A percentile compares a stretch with the other conserved stretches of the same genome.
These are phyloP conservation scores for Phaffia rhodozyma DNA, from an alignment of 1,284 basidiomycete species.

Conservation along the genomic window DNA sequence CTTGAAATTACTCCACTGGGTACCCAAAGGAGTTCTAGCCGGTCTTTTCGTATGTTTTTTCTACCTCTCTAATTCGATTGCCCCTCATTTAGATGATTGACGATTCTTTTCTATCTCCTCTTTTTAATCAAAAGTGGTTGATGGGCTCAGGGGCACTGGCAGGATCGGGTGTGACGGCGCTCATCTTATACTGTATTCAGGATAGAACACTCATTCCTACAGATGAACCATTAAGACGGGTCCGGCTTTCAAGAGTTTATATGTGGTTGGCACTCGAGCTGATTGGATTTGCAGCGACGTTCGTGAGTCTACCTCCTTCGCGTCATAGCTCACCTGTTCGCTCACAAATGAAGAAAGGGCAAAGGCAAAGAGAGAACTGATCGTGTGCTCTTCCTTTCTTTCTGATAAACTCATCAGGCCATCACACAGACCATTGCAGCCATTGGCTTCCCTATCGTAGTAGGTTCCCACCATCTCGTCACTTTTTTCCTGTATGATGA, in stretches of 20 bases:
- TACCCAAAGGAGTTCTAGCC: constrained; percentile 50
- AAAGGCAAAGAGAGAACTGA: background rate
- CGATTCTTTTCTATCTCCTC: constrained; percentile 21
- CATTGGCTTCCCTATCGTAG: constrained; percentile 78
- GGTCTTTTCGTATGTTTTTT: constrained; percentile 42
- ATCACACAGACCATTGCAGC: constrained; percentile 81
- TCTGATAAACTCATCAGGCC: constrained; percentile 31
- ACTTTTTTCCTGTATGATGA: no score
- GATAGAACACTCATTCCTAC: constrained; percentile 54
- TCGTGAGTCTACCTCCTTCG: constrained; percentile 33
- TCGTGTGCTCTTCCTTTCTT: background rate
- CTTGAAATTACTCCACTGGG: constrained; percentile 60
- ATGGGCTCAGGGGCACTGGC: constrained; percentile 77
- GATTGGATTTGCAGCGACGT: constrained; percentile 74
- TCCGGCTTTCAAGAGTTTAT: constrained; percentile 63
- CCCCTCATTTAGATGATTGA: constrained; percentile 17
- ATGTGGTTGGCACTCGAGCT: constrained; percentile 71
- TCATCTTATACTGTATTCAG: constrained; percentile 67
- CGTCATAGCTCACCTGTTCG: background rate
- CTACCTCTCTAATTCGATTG: constrained; percentile 20
- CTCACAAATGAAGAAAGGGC: background rate
- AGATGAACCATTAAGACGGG: constrained; percentile 56
- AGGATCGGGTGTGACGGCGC: constrained; percentile 71
- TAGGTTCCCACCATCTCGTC: background rate
- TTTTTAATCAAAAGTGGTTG: constrained; percentile 52